A percentile compares a stretch with the other conserved stretches of the same genome.
Conservation (phyloP, 257 asterid genomes). For the Scutellaria galericulata region DNA sequence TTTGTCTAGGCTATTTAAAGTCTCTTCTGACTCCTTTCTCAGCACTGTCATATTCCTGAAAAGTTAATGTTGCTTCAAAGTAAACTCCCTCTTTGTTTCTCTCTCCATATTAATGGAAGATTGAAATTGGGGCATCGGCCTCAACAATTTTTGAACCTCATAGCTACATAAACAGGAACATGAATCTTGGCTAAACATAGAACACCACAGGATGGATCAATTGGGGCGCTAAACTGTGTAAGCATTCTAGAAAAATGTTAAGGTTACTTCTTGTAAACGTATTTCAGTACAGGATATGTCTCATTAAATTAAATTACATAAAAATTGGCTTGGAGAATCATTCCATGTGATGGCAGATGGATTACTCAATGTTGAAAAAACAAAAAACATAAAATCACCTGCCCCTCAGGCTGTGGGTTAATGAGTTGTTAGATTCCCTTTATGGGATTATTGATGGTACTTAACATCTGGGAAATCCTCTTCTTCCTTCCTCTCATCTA, state of each 20-base stretch:
- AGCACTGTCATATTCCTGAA: constrained; percentile 3
- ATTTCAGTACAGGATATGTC: background rate
- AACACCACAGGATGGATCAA: background rate
- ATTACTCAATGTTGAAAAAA: constrained; percentile 20
- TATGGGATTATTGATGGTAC: background rate
- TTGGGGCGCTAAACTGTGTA: background rate
- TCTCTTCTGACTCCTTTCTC: constrained; percentile 10
- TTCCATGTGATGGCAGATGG: background rate
- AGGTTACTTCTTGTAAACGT: constrained; percentile 1
- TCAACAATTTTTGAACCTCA: constrained; percentile 16
- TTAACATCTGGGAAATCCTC: too few relatives aligned
- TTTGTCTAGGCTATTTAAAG: constrained; percentile 26
- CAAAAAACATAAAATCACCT: background rate
- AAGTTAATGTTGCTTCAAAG: constrained; percentile 7
- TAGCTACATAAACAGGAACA: constrained; percentile 11
- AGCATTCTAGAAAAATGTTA: background rate
- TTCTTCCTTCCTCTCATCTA: constrained; percentile 19
- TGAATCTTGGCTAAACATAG: background rate
- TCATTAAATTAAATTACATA: background rate
- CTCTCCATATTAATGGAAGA: constrained; percentile 4
- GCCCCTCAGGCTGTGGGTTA: background rate
- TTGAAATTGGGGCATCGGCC: constrained; percentile 11
- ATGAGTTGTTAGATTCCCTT: background rate
- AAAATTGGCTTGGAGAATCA: background rate
- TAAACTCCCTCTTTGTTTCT: background rate